phyloP scores from a whole-genome alignment of 305 asterid genomes.

The Salvia sclarea region DNA sequence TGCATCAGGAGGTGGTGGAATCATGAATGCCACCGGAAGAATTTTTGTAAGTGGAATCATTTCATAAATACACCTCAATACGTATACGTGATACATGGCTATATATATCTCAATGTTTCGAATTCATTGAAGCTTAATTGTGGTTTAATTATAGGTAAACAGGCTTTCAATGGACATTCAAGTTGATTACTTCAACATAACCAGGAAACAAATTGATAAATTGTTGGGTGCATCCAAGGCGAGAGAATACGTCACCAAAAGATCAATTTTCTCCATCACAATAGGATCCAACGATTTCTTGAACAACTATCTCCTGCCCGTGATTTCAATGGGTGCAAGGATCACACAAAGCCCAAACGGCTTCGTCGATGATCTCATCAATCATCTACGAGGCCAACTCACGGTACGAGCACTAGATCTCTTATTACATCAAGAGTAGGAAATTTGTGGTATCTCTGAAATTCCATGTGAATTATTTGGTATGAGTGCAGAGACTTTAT shows the following conservation, averaged over 20 bases:
- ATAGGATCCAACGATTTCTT: slow-evolving; percentile 90
- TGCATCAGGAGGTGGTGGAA: slow-evolving; percentile 96
- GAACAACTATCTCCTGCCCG: slow-evolving; percentile 87
- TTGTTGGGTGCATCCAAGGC: slow-evolving; percentile 72
- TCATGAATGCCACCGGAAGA: slow-evolving; percentile 86
- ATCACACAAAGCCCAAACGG: slow-evolving; percentile 60
- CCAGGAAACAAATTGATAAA: slow-evolving; percentile 64
- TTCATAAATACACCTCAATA: background rate
- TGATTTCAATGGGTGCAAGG: slow-evolving; percentile 74
- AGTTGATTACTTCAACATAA: slow-evolving; percentile 85
- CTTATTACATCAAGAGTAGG: too few relatives aligned
- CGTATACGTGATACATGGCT: too few relatives aligned
- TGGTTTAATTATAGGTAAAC: slow-evolving; percentile 55
- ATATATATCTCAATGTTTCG: background rate
- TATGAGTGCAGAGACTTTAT: slow-evolving; percentile 68
- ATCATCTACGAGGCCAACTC: slow-evolving; percentile 69
- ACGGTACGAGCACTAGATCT: slow-evolving; percentile 52
- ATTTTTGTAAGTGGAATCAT: slow-evolving; percentile 56
- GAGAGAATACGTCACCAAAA: slow-evolving; percentile 50
- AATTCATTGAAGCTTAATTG: background rate
- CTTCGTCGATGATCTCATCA: slow-evolving; percentile 66
- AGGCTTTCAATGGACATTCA: slow-evolving; percentile 93
- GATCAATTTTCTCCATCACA: slow-evolving; percentile 78
- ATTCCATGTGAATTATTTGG: background rate
- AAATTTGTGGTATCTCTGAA: background rate